phyloP scores from a whole-genome alignment of 495 filamentous ascomycete genomes.

The Penicillium coffeae region DNA sequence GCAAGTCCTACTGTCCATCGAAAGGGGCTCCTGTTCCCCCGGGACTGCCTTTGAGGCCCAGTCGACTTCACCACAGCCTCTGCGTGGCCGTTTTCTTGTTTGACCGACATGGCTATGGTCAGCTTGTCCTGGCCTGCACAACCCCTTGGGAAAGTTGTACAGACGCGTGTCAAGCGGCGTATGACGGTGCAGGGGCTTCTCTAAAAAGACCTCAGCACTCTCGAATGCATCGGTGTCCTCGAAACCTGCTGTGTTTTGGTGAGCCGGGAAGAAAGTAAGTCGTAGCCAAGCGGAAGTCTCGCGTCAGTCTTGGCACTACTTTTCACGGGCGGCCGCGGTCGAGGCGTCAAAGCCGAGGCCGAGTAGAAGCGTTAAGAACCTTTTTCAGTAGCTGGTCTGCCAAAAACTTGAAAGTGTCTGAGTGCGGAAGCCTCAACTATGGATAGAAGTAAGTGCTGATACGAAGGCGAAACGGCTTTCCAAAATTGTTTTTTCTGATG shows the following conservation, averaged over 20 bases:
- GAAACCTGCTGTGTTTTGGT: neutral
- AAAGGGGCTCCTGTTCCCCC: constrained; percentile 32
- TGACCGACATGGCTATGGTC: constrained; percentile 20
- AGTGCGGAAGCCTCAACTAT: too few species aligned
- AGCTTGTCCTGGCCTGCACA: constrained; percentile 9
- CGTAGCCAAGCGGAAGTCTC: constrained; percentile 21
- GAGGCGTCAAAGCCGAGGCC: constrained; percentile 12
- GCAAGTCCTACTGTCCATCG: constrained; percentile 51
- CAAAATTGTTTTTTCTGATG: neutral
- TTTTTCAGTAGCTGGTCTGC: neutral
- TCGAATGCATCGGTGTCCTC: neutral
- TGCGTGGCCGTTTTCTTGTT: constrained; percentile 28
- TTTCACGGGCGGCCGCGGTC: constrained; percentile 22
- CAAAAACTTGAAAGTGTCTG: neutral
- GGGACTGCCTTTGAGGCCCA: constrained; percentile 9
- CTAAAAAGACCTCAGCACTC: neutral
- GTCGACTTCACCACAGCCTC: constrained; percentile 16
- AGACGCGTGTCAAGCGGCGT: neutral
- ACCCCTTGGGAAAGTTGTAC: constrained; percentile 8
- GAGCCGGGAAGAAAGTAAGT: neutral
- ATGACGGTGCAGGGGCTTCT: neutral
- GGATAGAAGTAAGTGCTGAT: too few species aligned
- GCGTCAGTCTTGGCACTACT: constrained; percentile 26
- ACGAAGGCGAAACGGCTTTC: neutral
- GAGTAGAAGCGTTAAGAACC: too few species aligned